These are phyloP conservation scores for Dacryopinax spathularia DNA, from an alignment of 768 basidiomycete genomes.

Conservation along the genomic window DNA sequence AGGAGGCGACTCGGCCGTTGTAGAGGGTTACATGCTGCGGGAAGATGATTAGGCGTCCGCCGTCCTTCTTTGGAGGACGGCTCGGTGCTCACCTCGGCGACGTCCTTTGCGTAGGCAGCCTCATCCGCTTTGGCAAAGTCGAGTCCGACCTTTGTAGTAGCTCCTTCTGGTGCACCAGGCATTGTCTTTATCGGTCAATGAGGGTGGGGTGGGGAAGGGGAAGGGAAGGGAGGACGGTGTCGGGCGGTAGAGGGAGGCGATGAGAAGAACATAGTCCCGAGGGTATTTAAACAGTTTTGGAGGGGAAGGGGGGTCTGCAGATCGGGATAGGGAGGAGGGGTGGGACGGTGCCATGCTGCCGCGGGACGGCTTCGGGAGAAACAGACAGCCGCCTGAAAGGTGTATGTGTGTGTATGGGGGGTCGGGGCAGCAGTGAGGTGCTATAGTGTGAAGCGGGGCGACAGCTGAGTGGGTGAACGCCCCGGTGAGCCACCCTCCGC, in stretches of 20 bases:
- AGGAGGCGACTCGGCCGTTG: slow-evolving; percentile 21
- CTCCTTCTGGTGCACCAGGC: neutral
- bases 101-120: neutral
- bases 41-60: neutral
- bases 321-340: no score
- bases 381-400: neutral
- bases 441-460: no score
- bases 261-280: neutral
- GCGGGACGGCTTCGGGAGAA: slow-evolving; percentile 2
- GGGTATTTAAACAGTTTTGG: neutral
- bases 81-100: neutral
- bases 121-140: neutral
- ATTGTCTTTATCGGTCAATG: neutral
- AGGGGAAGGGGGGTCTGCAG: neutral
- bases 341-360: neutral
- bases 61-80: neutral
- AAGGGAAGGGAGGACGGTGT: neutral
- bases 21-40: slow-evolving; percentile 5
- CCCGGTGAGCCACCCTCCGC: neutral
- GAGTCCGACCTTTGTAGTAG: neutral
- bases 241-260: neutral
- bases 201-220: neutral
- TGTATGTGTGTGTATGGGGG: neutral
- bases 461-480: neutral
- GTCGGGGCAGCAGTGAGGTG: neutral